Evolutionary conservation across 352 stramenopile genomes (phyloP), one percentile per base, ranked within the genome.

Genomic region (Phytopythium ostracodes): DNA sequence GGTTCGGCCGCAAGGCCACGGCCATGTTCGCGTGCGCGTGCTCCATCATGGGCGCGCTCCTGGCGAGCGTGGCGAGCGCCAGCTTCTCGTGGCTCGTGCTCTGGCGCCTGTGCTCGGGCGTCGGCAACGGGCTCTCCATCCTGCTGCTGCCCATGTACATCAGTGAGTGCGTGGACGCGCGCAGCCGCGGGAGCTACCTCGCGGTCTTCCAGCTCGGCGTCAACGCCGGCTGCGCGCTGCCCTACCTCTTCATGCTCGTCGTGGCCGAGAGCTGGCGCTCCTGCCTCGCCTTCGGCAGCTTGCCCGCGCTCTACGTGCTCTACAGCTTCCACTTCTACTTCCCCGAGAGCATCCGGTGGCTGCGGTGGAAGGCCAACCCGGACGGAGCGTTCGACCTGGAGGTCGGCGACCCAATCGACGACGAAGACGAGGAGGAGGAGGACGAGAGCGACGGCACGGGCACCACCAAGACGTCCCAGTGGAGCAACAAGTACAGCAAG

Each of bases 91-190:
- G 70, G 74, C 76, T 94, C 17, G 74, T 90, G 43, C 35, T 84
- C 31, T 93, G 81, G 82, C 73, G 86, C 27, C 70, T 95, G 31
- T 84, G 76, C 65, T 79, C 81, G 1, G 86, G 86, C 54, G 73
- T 95, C 20, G 84, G 86, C 59, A 95, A 95, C 31, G 86, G 84
- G 2, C 68, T 95, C 61, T 95, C 84, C 17, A 95, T 95, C 44
- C 62, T 95, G 38, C 66, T 95, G 40, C 68, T 95, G n/a, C 86
- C 86, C 38, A 95, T 95, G 86, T 96, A 94, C 72, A 94, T 94
- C 36, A 92, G 84, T 54, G 87, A 95, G 59, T 91, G 80, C 49
- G 79, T 93, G 20, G 75, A 89, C 59, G 73, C 81, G 44, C 63
- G 75, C 7, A 80, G 72, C 63, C 82, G 87, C 25, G 84, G 84